Percentiles rank a stretch among this genome's conserved stretches.
phyloP scores from a whole-genome alignment of 257 asterid genomes.

The Lycium barbarum region DNA sequence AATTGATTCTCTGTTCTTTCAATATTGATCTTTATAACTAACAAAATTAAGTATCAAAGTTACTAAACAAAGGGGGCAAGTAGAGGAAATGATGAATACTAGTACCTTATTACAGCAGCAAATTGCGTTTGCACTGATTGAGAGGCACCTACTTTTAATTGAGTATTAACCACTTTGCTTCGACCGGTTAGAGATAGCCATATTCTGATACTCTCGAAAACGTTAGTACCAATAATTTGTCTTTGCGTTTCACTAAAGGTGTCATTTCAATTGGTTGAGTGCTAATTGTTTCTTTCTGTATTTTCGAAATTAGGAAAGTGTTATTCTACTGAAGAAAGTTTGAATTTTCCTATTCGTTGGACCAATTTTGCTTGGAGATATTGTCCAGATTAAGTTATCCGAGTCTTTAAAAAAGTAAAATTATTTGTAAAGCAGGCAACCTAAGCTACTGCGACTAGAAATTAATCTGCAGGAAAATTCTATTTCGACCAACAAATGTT shows the following conservation, averaged over 20 bases:
- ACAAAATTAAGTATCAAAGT: not conserved
- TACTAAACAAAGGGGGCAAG: not conserved
- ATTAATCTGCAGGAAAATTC: not conserved
- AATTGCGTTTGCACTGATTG: slow-evolving; percentile 27
- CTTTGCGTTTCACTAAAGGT: slow-evolving; percentile 23
- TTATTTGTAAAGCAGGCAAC: not conserved
- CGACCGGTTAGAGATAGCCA: not conserved
- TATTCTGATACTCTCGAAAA: not conserved
- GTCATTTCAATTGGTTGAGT: not conserved
- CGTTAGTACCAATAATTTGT: slow-evolving; percentile 10
- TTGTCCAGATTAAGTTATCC: not conserved
- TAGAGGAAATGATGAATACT: not conserved
- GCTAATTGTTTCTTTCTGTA: slow-evolving; percentile 1
- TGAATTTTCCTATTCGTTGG: not conserved
- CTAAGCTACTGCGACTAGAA: not conserved
- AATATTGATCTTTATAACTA: slow-evolving; percentile 6
- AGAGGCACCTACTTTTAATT: slow-evolving; percentile 22
- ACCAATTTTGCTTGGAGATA: not conserved
- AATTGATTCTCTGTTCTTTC: slow-evolving; percentile 2
- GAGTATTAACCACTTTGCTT: slow-evolving; percentile 23
- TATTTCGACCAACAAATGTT: not conserved
- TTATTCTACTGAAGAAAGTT: not conserved
- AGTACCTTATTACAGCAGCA: slow-evolving; percentile 20
- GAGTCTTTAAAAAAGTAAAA: not conserved
- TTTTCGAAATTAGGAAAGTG: not conserved